These are phyloP conservation scores for Mycosphaerella arachidis DNA, from an alignment of 2,329 filamentous ascomycete species.

Conservation along the genomic window DNA sequence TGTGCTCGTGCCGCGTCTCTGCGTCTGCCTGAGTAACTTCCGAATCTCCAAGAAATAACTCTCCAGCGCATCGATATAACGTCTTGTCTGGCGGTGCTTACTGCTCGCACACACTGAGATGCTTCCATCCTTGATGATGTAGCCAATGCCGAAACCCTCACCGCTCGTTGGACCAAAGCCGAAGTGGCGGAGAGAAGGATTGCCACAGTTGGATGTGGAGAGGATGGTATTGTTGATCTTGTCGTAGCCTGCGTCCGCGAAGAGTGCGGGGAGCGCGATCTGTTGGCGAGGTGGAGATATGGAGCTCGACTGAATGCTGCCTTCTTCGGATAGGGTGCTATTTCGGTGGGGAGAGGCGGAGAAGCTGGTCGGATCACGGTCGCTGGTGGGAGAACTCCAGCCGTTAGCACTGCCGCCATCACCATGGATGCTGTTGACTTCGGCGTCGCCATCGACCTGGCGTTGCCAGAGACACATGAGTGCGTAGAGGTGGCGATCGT, in stretches of 20 bases:
- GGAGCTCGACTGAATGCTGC: slow-evolving; percentile 34
- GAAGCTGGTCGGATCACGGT: slow-evolving; percentile 42
- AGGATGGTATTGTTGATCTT: slow-evolving; percentile 91
- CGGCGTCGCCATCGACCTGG: slow-evolving; percentile 68
- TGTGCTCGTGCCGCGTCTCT: slow-evolving; percentile 50
- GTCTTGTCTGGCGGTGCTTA: slow-evolving; percentile 88
- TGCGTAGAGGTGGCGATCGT: slow-evolving; percentile 89
- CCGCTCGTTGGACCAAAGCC: slow-evolving; percentile 92
- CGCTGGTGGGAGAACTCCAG: slow-evolving; percentile 45
- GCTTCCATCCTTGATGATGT: slow-evolving; percentile 94
- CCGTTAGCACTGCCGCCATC: slow-evolving; percentile 58
- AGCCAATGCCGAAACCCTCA: slow-evolving; percentile 94
- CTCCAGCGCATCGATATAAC: slow-evolving; percentile 85
- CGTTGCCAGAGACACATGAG: slow-evolving; percentile 94
- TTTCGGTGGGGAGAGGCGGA: slow-evolving; percentile 53
- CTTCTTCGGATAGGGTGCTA: slow-evolving; percentile 49
- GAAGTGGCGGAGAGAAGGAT: slow-evolving; percentile 89
- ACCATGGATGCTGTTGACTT: slow-evolving; percentile 24
- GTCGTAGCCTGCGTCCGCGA: slow-evolving; percentile 87
- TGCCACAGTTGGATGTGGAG: slow-evolving; percentile 97
- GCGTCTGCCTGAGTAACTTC: slow-evolving; percentile 70
- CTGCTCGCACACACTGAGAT: slow-evolving; percentile 88
- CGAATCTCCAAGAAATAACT: slow-evolving; percentile 87
- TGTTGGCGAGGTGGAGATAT: slow-evolving; percentile 53
- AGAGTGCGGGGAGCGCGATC: slow-evolving; percentile 68